Percentiles rank a stretch among this genome's conserved stretches.
Evolutionary conservation across 2,329 filamentous ascomycete species (phyloP).

Genomic region (Aspergillus costaricaensis): DNA sequence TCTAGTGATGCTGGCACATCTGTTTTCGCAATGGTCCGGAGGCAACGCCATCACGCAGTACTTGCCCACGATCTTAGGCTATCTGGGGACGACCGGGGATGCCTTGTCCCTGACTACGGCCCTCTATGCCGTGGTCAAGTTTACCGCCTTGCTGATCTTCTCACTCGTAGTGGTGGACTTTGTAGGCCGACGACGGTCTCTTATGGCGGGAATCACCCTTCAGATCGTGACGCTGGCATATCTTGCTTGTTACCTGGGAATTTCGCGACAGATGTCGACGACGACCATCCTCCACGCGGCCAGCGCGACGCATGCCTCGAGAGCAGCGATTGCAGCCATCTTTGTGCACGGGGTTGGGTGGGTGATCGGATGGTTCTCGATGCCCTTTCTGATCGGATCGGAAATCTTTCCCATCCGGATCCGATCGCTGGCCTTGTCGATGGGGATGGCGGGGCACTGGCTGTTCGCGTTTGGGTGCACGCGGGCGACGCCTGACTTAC

Average conservation of each 20-base stretch:
- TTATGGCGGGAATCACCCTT: constrained; percentile 39
- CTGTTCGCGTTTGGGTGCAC: constrained; percentile 44
- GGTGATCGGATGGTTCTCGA: constrained; percentile 39
- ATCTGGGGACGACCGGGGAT: constrained; percentile 39
- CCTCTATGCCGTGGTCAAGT: constrained; percentile 50
- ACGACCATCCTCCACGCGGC: constrained; percentile 22
- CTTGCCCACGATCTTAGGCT: constrained; percentile 45
- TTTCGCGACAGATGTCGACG: constrained; percentile 17
- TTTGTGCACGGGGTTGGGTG: constrained; percentile 52
- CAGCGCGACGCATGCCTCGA: constrained; percentile 32
- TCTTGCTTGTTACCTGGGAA: constrained; percentile 45
- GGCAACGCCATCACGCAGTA: constrained; percentile 50
- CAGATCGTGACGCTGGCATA: constrained; percentile 49
- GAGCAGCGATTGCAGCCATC: constrained; percentile 47
- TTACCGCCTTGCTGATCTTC: constrained; percentile 45
- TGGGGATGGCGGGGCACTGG: constrained; percentile 36
- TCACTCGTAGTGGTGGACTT: constrained; percentile 50
- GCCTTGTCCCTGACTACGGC: constrained; percentile 43
- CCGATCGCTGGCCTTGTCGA: constrained; percentile 38
- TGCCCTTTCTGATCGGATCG: constrained; percentile 50
- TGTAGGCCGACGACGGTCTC: constrained; percentile 42
- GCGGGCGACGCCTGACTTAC: constrained; percentile 25
- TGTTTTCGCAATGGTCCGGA: constrained; percentile 48
- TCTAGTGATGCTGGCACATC: constrained; percentile 42
- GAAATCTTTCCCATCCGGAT: constrained; percentile 52